Conservation (phyloP, 768 basidiomycete species). For the Lyophyllum shimeji region DNA sequence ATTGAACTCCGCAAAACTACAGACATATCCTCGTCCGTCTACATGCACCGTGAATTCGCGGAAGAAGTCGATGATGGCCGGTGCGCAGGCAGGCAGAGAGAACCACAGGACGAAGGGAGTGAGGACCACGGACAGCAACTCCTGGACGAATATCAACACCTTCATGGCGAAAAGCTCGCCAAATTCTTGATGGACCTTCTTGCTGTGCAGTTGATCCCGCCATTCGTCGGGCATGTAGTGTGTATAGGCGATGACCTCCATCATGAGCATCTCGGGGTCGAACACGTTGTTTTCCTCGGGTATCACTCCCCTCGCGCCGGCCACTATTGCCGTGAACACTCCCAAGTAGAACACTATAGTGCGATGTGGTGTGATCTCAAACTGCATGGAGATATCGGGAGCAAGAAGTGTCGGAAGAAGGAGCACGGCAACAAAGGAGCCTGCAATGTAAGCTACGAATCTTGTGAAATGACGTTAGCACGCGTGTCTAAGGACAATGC, state of each 20-base stretch:
- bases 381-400: constrained; percentile 89
- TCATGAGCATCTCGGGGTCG: constrained; percentile 92
- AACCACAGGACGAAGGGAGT: constrained; percentile 95
- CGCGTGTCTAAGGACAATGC: neutral
- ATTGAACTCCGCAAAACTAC: constrained; percentile 98
- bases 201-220: constrained; percentile 87
- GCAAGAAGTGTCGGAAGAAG: constrained; percentile 90
- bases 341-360: constrained; percentile 93
- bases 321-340: constrained; percentile 84
- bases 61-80: constrained; percentile 95
- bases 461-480: constrained; percentile 35
- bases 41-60: constrained; percentile 97
- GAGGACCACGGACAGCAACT: constrained; percentile 86
- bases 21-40: constrained; percentile 94
- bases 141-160: constrained; percentile 80
- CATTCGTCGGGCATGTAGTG: constrained; percentile 96
- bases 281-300: constrained; percentile 93
- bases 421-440: constrained; percentile 95
- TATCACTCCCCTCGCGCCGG: constrained; percentile 91
- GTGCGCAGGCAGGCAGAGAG: constrained; percentile 86
- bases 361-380: constrained; percentile 92
- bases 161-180: constrained; percentile 95
- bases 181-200: constrained; percentile 89
- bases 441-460: constrained; percentile 94
- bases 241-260: constrained; percentile 88